These are phyloP conservation scores for Phytophthora hybrid DNA, from an alignment of 352 stramenopile species.

Conservation along the genomic window DNA sequence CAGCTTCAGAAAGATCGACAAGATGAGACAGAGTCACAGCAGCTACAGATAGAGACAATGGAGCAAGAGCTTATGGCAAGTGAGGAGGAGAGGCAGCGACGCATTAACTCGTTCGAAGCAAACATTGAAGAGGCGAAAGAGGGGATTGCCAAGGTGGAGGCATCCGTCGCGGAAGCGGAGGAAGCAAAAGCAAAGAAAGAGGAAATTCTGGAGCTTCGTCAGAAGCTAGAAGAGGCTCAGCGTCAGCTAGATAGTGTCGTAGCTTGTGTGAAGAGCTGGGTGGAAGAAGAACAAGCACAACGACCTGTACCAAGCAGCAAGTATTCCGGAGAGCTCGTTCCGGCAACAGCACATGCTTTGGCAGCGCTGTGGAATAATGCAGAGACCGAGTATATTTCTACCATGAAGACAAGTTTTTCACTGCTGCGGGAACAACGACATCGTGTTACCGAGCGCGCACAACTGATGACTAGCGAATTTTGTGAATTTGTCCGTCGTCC, in stretches of 20 bases:
- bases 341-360: slow-evolving; percentile 41
- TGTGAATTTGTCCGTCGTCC: slow-evolving; percentile 61
- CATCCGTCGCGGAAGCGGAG: slow-evolving; percentile 62
- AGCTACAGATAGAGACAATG: slow-evolving; percentile 39
- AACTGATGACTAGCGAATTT: slow-evolving; percentile 56
- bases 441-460: slow-evolving; percentile 34
- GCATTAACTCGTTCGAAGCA: slow-evolving; percentile 44
- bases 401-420: slow-evolving; percentile 57
- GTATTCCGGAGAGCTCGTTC: slow-evolving; percentile 49
- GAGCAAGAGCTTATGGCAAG: slow-evolving; percentile 40
- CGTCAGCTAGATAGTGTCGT: slow-evolving; percentile 45
- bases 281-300: slow-evolving; percentile 27
- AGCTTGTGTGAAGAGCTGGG: slow-evolving; percentile 27
- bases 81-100: slow-evolving; percentile 52
- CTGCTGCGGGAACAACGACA: slow-evolving; percentile 49
- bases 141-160: slow-evolving; percentile 43
- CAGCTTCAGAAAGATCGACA: slow-evolving; percentile 33
- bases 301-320: slow-evolving; percentile 10
- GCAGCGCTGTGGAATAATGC: slow-evolving; percentile 62
- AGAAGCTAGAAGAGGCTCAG: slow-evolving; percentile 46
- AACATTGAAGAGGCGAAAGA: slow-evolving; percentile 51
- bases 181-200: slow-evolving; percentile 86
- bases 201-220: slow-evolving; percentile 60
- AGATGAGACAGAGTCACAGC: slow-evolving; percentile 15
- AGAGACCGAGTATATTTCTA: slow-evolving; percentile 60